These are phyloP conservation scores for Nicotiana sylvestris DNA, from an alignment of 257 asterid genomes.

Conservation along the genomic window DNA sequence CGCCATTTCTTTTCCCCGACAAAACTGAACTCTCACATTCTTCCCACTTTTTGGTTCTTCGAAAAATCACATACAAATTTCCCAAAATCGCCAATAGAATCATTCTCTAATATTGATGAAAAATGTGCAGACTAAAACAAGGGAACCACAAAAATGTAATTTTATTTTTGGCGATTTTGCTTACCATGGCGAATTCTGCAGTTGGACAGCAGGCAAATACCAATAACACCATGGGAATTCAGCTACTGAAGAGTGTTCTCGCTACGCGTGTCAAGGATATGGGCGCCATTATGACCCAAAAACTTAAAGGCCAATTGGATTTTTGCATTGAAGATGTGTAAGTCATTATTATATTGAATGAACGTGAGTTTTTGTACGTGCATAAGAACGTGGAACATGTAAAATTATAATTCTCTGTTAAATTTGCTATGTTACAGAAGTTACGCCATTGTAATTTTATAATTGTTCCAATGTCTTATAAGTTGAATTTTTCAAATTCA, in stretches of 20 bases:
- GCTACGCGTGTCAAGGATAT: constrained; percentile 52
- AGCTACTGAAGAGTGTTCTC: constrained; percentile 44
- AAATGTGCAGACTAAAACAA: not conserved
- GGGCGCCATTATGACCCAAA: constrained; percentile 41
- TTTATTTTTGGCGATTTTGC: not conserved
- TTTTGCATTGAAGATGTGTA: constrained; percentile 74
- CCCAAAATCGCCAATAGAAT: not conserved
- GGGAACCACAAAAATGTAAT: not conserved
- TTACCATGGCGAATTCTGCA: not conserved
- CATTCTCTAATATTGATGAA: not conserved
- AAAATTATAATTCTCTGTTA: not conserved
- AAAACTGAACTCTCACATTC: not conserved
- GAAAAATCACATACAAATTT: not conserved
- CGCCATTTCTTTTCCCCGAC: constrained; percentile 62
- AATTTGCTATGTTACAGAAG: not conserved
- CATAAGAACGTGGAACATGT: not conserved
- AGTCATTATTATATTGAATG: not conserved
- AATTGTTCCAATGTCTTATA: no score
- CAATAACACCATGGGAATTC: constrained; percentile 35
- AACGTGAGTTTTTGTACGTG: not conserved
- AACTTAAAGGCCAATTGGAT: constrained; percentile 37
- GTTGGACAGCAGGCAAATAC: not conserved
- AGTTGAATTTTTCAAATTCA: no score
- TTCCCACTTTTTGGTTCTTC: not conserved
- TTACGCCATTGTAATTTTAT: no score